Conservation (phyloP, 345 rosid genomes). For the Noccaea caerulescens region DNA sequence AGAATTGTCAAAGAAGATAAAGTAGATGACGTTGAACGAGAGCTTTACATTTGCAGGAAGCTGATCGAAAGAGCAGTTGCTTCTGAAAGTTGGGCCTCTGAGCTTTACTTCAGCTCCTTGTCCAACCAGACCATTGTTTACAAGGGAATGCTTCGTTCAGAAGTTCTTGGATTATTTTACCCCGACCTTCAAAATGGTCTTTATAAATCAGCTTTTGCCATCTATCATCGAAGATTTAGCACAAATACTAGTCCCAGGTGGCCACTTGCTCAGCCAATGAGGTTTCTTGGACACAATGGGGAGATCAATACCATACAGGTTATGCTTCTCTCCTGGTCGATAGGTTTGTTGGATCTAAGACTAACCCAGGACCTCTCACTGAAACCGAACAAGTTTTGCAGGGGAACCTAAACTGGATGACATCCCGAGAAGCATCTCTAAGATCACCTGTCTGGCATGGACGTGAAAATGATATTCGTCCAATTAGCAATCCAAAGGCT, state of each 20-base stretch:
- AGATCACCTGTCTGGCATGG: conserved; percentile 95
- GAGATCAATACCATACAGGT: conserved; percentile 99
- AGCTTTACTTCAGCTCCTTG: conserved; percentile 91
- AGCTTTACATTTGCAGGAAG: conserved; percentile 92
- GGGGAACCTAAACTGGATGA: conserved; percentile 99
- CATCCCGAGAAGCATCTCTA: conserved; percentile 87
- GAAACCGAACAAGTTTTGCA: conserved; percentile 45
- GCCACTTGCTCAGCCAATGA: conserved; percentile 99
- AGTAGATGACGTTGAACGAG: conserved; percentile 92
- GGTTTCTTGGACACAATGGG: conserved; percentile 99
- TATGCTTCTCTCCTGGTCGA: conserved; percentile 29
- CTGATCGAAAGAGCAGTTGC: conserved; percentile 79
- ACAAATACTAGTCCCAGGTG: conserved; percentile 99
- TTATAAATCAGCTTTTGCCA: conserved; percentile 86
- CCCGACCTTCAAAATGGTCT: conserved; percentile 77
- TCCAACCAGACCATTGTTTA: conserved; percentile 95
- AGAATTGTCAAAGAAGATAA: conserved; percentile 87
- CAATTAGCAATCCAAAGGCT: conserved; percentile 90
- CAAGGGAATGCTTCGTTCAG: conserved; percentile 99
- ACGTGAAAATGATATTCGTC: conserved; percentile 96
- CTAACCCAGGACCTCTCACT: conserved; percentile 24
- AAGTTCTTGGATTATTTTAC: conserved; percentile 90
- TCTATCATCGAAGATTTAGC: conserved; percentile 95
- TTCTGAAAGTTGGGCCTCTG: conserved; percentile 79
- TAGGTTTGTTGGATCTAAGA: conserved; percentile 23